These are phyloP conservation scores for Agaricus sinodeliciosus DNA, from an alignment of 768 basidiomycete genomes.

Conservation along the genomic window DNA sequence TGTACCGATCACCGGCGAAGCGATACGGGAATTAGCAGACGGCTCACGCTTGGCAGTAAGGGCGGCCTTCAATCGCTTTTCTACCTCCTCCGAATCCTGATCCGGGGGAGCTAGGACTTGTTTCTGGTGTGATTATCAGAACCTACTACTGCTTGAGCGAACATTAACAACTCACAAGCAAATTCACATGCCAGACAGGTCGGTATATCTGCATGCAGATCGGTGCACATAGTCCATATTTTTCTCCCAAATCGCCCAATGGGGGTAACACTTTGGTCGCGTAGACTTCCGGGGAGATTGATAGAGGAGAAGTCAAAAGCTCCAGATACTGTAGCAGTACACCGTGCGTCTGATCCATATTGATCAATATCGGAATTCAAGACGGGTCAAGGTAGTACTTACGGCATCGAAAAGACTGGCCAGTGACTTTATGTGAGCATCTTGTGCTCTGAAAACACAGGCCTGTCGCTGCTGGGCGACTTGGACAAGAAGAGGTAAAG, in stretches of 20 bases:
- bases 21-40: slow-evolving; percentile 47
- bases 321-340: slow-evolving; percentile 91
- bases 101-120: slow-evolving; percentile 61
- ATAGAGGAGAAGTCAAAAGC: slow-evolving; percentile 67
- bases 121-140: slow-evolving; percentile 29
- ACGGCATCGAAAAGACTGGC: slow-evolving; percentile 87
- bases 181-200: slow-evolving; percentile 61
- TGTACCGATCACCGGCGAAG: slow-evolving; percentile 47
- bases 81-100: slow-evolving; percentile 71
- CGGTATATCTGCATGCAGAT: slow-evolving; percentile 94
- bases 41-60: slow-evolving; percentile 76
- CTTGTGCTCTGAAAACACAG: slow-evolving; percentile 67
- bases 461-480: slow-evolving; percentile 88
- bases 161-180: slow-evolving; percentile 44
- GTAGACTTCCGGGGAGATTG: slow-evolving; percentile 67
- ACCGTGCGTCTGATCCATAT: slow-evolving; percentile 67
- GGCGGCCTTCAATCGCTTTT: slow-evolving; percentile 76
- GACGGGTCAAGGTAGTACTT: slow-evolving; percentile 25
- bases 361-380: slow-evolving; percentile 13
- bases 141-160: neutral
- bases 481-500: slow-evolving; percentile 86
- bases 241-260: slow-evolving; percentile 61
- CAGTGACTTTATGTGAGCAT: slow-evolving; percentile 80
- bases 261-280: slow-evolving; percentile 69
- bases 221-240: slow-evolving; percentile 76